Percentiles rank a stretch among this genome's conserved stretches.
These are phyloP conservation scores for Kappamyces sp. DNA, from an alignment of 192 early-diverging fungal species.

Conservation along the genomic window DNA sequence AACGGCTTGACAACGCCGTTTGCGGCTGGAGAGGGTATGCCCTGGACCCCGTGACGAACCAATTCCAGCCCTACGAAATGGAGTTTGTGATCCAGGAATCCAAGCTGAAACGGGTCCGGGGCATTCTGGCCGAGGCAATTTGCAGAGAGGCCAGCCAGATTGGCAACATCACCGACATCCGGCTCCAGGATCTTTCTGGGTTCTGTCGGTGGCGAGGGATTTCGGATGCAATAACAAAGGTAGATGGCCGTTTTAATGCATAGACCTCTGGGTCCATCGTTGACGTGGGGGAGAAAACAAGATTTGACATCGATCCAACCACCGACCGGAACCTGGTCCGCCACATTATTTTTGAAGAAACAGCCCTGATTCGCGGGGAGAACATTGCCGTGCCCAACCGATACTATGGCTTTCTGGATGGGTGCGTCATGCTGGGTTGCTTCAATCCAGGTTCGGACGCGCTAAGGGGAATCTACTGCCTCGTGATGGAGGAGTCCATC, in stretches of 20 bases:
- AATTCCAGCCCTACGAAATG: conserved; percentile 17
- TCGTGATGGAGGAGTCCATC: conserved; percentile 20
- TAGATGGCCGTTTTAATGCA: neutral
- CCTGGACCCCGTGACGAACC: conserved; percentile 13
- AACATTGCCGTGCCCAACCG: conserved; percentile 19
- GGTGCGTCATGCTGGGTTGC: conserved; percentile 15
- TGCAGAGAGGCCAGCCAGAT: neutral
- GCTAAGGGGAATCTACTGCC: conserved; percentile 1
- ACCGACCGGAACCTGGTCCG: conserved; percentile 6
- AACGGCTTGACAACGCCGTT: conserved; percentile 10
- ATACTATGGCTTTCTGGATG: conserved; percentile 16
- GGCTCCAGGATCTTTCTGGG: conserved; percentile 2
- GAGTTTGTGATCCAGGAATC: conserved; percentile 11
- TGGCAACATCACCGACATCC: neutral
- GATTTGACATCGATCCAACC: conserved; percentile 14
- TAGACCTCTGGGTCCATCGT: neutral
- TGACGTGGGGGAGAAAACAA: conserved; percentile 3
- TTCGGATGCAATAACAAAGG: conserved; percentile 8
- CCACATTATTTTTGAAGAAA: conserved; percentile 16
- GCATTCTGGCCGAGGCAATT: conserved; percentile 3
- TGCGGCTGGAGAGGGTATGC: conserved; percentile 9
- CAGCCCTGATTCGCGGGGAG: conserved; percentile 10
- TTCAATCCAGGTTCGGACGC: conserved; percentile 10
- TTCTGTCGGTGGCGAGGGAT: conserved; percentile 17
- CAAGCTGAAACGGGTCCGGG: neutral